Evolutionary conservation across 768 basidiomycete genomes (phyloP).

Genomic region (Lactarius evosmus): DNA sequence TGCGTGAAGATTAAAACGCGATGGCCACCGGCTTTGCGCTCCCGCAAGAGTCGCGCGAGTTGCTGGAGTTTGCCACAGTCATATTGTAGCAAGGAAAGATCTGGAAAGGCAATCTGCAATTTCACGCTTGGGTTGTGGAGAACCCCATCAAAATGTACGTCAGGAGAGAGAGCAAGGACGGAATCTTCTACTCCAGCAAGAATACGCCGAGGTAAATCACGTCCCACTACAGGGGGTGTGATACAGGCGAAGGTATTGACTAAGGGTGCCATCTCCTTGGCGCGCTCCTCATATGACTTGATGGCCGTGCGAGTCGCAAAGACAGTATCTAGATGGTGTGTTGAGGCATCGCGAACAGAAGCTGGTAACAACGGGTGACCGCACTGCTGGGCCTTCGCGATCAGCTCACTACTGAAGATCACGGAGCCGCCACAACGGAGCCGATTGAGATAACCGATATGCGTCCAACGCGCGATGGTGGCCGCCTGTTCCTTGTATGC

Average conservation of each 20-base stretch:
- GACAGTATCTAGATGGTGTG: conserved; percentile 43
- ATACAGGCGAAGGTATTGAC: conserved; percentile 76
- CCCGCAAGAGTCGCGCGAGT: conserved; percentile 71
- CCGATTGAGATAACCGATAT: conserved; percentile 70
- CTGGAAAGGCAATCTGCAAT: conserved; percentile 90
- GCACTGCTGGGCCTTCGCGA: conserved; percentile 41
- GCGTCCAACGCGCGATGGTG: conserved; percentile 59
- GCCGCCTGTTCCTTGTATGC: conserved; percentile 46
- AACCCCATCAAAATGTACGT: conserved; percentile 55
- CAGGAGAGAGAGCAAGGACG: conserved; percentile 25
- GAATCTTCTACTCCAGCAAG: conserved; percentile 44
- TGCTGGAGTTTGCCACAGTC: conserved; percentile 95
- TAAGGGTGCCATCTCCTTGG: conserved; percentile 47
- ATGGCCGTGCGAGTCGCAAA: conserved; percentile 47
- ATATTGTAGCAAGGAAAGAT: conserved; percentile 84
- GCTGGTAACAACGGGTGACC: conserved; percentile 51
- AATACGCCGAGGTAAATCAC: conserved; percentile 64
- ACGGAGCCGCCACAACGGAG: conserved; percentile 54
- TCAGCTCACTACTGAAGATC: conserved; percentile 36
- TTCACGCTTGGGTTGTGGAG: conserved; percentile 77
- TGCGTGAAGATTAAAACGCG: conserved; percentile 95
- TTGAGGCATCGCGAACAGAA: conserved; percentile 38
- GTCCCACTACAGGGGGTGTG: conserved; percentile 74
- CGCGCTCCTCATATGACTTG: conserved; percentile 61
- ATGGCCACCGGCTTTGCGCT: conserved; percentile 84